Conservation (phyloP, 805 yeast species). For the Lachancea fermentati region DNA sequence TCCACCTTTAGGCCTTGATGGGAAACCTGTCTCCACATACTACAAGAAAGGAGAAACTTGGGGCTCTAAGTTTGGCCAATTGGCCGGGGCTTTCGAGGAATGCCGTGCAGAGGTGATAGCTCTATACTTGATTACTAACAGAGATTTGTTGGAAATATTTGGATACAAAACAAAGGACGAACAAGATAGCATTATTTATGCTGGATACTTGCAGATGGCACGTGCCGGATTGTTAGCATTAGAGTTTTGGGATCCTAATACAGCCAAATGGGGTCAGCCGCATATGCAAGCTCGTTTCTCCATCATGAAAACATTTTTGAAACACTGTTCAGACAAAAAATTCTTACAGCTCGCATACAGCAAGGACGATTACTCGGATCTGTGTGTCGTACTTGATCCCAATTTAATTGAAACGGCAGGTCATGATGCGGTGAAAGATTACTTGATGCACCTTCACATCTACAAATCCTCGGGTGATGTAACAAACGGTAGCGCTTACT, state of each 20-base stretch:
- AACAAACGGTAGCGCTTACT: conserved; percentile 56
- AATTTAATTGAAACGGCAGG: conserved; percentile 63
- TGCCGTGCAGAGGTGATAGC: conserved; percentile 92
- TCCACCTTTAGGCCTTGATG: conserved; percentile 59
- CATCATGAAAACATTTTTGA: conserved; percentile 67
- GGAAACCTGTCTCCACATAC: conserved; percentile 57
- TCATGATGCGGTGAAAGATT: conserved; percentile 65
- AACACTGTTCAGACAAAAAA: conserved; percentile 46
- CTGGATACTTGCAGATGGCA: conserved; percentile 76
- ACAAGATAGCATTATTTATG: conserved; percentile 57
- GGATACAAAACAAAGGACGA: conserved; percentile 54
- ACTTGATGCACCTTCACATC: conserved; percentile 65
- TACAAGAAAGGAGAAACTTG: conserved; percentile 83
- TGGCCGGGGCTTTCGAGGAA: conserved; percentile 87
- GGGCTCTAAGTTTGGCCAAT: conserved; percentile 78
- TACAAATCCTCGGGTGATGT: conserved; percentile 76
- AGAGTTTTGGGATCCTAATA: conserved; percentile 81
- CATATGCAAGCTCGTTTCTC: conserved; percentile 93
- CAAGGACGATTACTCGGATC: conserved; percentile 48
- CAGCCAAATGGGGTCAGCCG: conserved; percentile 88
- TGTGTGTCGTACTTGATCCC: conserved; percentile 54
- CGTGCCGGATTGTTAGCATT: conserved; percentile 80
- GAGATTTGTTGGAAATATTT: conserved; percentile 63
- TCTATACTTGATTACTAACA: conserved; percentile 66
- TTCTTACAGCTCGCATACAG: conserved; percentile 51